Base-by-base conservation (phyloP, 495 filamentous ascomycete species). In the Staphylotrichum longicolle region DNA sequence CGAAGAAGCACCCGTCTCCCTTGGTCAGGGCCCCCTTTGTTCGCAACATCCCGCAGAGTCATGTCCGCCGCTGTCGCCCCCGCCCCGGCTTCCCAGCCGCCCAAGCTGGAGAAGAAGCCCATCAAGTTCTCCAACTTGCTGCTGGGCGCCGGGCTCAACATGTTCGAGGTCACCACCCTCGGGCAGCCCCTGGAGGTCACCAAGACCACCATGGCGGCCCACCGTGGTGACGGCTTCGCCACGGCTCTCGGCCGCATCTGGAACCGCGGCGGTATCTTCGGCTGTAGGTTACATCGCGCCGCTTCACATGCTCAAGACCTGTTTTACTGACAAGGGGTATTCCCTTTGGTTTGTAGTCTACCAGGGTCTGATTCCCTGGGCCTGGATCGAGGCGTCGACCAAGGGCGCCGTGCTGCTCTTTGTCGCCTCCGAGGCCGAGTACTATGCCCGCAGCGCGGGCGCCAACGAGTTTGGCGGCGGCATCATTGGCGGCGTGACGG, bases 311-410 rank as follows among this genome's bases (percentile, higher is more conserved):
- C 42, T 48, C 45, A 27, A 27, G 20, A 27, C 20, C 1, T 27
- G 0, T 27, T 27, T 27, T 27, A n/a, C 45, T 55, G 37, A 49
- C 54, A 5, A 35, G 41, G 63, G 42, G 37, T 63, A 15, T 62
- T 49, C 64, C 64, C 56, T 63, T 12, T 11, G 6, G 2, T 63
- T 30, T 40, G 66, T 74, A 98, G 94, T 96, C 81, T 98, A 96
- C 83, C 94, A 98, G 84, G 94, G 94, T 77, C 88, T 98, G 70
- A 98, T 98, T 77, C 94, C 94, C 65, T 98, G 94, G 94, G 94
- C 94, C 79, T 98, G 94, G 94, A 98, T 98, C 82, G 94, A 98
- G 83, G 95, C 95, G 75, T 98, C 94, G 68, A 98, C 95, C 75
- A 98, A 98, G 81, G 94, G 94, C 72, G 94, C 94, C 66, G 94